Base-by-base conservation (phyloP, 495 filamentous ascomycete genomes). In the Penicillium nucicola region DNA sequence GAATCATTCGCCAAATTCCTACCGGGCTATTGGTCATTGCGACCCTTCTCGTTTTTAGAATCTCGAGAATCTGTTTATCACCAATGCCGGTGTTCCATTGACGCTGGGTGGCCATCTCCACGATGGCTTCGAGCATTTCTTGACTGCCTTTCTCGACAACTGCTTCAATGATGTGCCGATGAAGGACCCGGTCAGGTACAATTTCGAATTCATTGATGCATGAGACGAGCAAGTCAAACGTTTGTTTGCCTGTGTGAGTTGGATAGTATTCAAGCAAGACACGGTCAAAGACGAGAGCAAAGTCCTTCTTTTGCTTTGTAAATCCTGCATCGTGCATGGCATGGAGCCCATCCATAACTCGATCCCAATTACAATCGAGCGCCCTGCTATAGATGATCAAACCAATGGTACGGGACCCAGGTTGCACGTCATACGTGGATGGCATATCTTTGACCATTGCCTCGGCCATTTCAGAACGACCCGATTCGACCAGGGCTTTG, bases 231-330 rank as follows among this genome's bases (percentile, higher is more conserved):
- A 74, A 75, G 12, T 68, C 61, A 11, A 60, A 56, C 17, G 69
- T 72, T 25, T 70, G 51, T 12, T 35, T 12, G 2, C 61, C 67
- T 10, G 65, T 55, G 34, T 75, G 74, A 23, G 55, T 57, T 5
- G 66, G 61, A 58, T 69, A 77, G 42, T 66, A 77, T 52, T 77
- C 71, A 40, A 74, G 49, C 31, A 75, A 74, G n/a, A 77, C 60
- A 18, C 70, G 69, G 45, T 75, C 70, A 30, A 75, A 75, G 12
- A 66, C 55, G 5, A 51, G 49, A 2, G 53, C 37, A 38, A 74
- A 75, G 28, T 67, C 60, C 1, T 28, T 46, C 41, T 60, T 55
- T 32, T 64, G 53, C 1, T 35, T 36, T 5, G 69, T 70, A 41
- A 72, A 53, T 2, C 67, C 65, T 5, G 64, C 63, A 6, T 61